Evolutionary conservation across 2,329 filamentous ascomycete species (phyloP), one percentile per base, ranked within the genome.

Genomic region (Penicillium sp.): DNA sequence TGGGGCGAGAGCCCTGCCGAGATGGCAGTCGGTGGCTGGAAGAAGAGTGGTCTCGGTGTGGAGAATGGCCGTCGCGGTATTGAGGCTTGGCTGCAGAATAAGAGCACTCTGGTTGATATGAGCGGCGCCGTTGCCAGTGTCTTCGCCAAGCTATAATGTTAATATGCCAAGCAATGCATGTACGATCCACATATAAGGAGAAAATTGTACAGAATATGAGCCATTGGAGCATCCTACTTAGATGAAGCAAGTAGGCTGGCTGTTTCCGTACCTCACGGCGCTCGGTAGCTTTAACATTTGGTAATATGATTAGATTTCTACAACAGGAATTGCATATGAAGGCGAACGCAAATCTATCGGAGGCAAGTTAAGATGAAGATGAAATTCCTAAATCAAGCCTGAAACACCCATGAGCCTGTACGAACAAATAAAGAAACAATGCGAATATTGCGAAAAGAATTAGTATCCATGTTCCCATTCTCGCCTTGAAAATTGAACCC

Each of bases 11-110:
- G 81, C 41, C 89, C 89, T 0, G 88, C 90, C 0, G 89, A 95
- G 75, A 95, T 95, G 90, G 86, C 87, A 2, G 89, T 95, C 0
- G 89, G 89, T 9, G 89, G 89, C 0, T 95, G 89, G 90, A 95
- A 95, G 76, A 80, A 87, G 78, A 95, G 89, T 65, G 90, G 90
- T 29, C 73, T 95, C 9, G 89, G 89, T 0, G 84, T 95, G 1
- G 89, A 95, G 77, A 95, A 95, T 68, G 90, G 89, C 3, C 77
- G 83, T 50, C 82, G 80, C 61, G 89, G 89, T 0, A 77, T 95
- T 46, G 84, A 87, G 69, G 86, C 87, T 3, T 95, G 90, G 85
- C 80, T 90, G 44, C 78, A 83, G 72, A 93, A 91, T 61, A 95
- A 93, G 77, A 95, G 89, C 70, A 95, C 89, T 1, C 71, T 95